phyloP scores from a whole-genome alignment of 495 filamentous ascomycete genomes.

The Aspergillus homomorphus region DNA sequence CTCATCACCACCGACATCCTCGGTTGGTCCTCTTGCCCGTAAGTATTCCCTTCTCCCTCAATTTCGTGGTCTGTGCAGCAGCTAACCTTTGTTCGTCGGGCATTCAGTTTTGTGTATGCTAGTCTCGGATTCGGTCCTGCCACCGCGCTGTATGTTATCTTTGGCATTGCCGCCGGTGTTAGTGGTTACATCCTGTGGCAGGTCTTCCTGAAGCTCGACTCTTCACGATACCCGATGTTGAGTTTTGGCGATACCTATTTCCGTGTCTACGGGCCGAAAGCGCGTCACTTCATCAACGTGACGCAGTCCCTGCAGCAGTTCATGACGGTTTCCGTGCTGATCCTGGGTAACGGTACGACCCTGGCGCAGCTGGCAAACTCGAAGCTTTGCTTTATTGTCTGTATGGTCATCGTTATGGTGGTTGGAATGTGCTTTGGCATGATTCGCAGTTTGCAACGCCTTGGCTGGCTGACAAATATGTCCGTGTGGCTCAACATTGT shows the following conservation, averaged over 20 bases:
- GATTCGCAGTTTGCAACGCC: neutral
- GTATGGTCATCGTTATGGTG: neutral
- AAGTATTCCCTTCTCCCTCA: neutral
- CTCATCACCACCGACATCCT: constrained; percentile 1
- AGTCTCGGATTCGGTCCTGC: neutral
- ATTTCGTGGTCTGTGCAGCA: neutral
- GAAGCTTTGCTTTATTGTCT: neutral
- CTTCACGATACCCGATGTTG: neutral
- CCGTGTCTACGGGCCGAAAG: neutral
- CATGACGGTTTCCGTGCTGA: neutral
- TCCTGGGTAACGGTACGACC: neutral
- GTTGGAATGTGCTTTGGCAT: neutral
- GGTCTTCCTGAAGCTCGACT: neutral
- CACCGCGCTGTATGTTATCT: neutral
- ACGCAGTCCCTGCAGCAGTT: constrained; percentile 1
- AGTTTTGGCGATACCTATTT: neutral
- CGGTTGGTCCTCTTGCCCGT: neutral
- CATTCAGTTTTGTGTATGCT: neutral
- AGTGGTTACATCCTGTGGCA: constrained; percentile 1
- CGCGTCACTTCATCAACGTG: neutral
- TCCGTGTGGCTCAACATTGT: neutral
- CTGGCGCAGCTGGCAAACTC: neutral
- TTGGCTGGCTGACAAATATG: neutral
- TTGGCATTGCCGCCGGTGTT: neutral
- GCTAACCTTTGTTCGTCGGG: neutral